Percentiles rank a stretch among this genome's conserved stretches.
Conservation (phyloP, 2,329 filamentous ascomycete genomes). For the Aspergillus sp. region DNA sequence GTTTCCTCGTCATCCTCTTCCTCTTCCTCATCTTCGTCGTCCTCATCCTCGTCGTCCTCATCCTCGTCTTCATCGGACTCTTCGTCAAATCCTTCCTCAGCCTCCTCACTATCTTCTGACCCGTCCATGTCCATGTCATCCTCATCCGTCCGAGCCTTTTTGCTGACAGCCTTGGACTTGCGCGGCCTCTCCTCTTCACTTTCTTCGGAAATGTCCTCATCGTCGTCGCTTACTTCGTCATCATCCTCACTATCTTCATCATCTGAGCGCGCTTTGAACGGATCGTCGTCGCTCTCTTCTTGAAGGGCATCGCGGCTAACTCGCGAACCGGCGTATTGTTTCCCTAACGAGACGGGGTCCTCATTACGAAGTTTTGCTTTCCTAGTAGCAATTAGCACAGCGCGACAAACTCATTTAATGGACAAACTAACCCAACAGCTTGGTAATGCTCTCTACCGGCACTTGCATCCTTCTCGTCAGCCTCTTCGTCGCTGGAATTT, state of each 20-base stretch:
- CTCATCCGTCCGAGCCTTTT: slow-evolving; percentile 23
- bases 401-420: neutral
- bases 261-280: slow-evolving; percentile 38
- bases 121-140: slow-evolving; percentile 22
- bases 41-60: slow-evolving; percentile 20
- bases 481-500: slow-evolving; percentile 55
- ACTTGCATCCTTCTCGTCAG: slow-evolving; percentile 48
- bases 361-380: slow-evolving; percentile 82
- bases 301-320: slow-evolving; percentile 70
- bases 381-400: slow-evolving; percentile 39
- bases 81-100: slow-evolving; percentile 27
- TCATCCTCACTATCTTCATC: slow-evolving; percentile 34
- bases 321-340: slow-evolving; percentile 74
- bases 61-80: slow-evolving; percentile 19
- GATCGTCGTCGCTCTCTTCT: slow-evolving; percentile 54
- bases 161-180: slow-evolving; percentile 5
- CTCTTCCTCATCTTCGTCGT: slow-evolving; percentile 30
- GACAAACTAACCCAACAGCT: slow-evolving; percentile 61
- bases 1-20: slow-evolving; percentile 28
- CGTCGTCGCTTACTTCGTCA: slow-evolving; percentile 27
- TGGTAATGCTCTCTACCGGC: slow-evolving; percentile 84
- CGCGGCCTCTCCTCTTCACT: slow-evolving; percentile 14
- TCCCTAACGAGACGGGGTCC: slow-evolving; percentile 68
- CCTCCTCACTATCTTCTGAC: slow-evolving; percentile 28
- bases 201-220: slow-evolving; percentile 16